Base-by-base conservation (phyloP, 2,329 filamentous ascomycete genomes). In the Trichoderma sp. region DNA sequence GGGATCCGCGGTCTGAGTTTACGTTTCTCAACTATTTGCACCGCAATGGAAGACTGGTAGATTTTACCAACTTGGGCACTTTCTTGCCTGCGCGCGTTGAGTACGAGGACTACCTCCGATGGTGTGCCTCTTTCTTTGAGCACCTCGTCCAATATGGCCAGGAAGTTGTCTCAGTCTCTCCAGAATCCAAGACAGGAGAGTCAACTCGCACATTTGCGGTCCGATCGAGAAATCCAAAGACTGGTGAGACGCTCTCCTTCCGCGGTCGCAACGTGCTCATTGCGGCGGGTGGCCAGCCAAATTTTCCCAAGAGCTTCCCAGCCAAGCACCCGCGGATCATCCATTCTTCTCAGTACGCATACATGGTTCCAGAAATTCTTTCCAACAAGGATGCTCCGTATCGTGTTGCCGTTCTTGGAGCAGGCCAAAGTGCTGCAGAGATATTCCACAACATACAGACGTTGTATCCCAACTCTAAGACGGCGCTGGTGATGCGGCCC, bases 1-100 rank as follows among this genome's bases (percentile, higher is more conserved):
- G 95, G 69, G 90, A 98, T 78, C 95, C 95, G 8, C 88, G 91
- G 72, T 97, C 92, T 73, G 87, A 94, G 75, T 98, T 98, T 80
- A 98, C 95, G 16, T 98, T 97, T 81, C 84, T 97, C 77, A 97
- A 97, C 81, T 98, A 98, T 79, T 87, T 98, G 14, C 92, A 96
- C 82, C 82, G 87, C 74, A 91, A 96, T 74, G 86, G 86, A 68
- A 87, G 95, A n/a, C 85, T 98, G 49, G 88, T 97, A 60, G 90
- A 95, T 73, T 98, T 98, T 76, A 94, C 92, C 74, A 98, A 98
- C 81, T 83, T 98, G 60, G 87, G 88, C 75, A 97, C 95, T 0
- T 97, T 97, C 82, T 81, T 96, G 37, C 95, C 95, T 0, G 89
- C 92, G 35, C 88, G 95, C 31, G 84, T 91, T 71, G 95, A 98